Evolutionary conservation across 139 green algal species (phyloP).

Genomic region (Dunaliella primolecta): DNA sequence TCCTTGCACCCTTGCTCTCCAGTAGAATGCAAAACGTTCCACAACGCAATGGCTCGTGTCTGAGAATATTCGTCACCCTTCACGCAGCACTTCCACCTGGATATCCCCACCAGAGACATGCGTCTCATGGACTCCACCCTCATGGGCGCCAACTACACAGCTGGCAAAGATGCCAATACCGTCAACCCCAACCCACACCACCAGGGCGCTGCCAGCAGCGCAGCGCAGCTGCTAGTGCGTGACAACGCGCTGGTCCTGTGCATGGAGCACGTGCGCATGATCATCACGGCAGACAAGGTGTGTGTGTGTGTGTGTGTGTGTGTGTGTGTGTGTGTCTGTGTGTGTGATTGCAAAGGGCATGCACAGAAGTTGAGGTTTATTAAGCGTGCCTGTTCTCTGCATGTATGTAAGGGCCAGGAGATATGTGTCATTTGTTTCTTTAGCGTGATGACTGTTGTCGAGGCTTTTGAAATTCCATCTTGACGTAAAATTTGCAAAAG

Average conservation of each 20-base stretch:
- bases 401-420: too few species aligned
- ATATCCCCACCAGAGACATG: constrained; percentile 83
- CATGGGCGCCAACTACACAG: neutral
- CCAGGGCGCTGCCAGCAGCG: neutral
- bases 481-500: too few species aligned
- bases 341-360: neutral
- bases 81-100: constrained; percentile 55
- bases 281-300: constrained; percentile 73
- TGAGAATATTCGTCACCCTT: neutral
- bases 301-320: neutral
- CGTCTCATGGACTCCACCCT: constrained; percentile 71
- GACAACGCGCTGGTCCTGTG: constrained; percentile 79
- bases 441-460: too few species aligned
- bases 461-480: too few species aligned
- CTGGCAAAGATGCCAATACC: neutral
- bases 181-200: neutral
- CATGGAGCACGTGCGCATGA: constrained; percentile 76
- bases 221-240: constrained; percentile 55
- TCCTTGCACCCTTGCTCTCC: neutral
- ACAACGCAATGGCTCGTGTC: neutral
- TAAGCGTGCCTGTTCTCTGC: neutral
- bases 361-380: neutral
- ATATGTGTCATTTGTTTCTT: too few species aligned
- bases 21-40: neutral
- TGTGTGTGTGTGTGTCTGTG: neutral